Percentiles rank a stretch among this genome's conserved stretches.
phyloP scores from a whole-genome alignment of 2,329 filamentous ascomycete genomes.

The Ophiognomonia clavigignenti-juglandacearum region DNA sequence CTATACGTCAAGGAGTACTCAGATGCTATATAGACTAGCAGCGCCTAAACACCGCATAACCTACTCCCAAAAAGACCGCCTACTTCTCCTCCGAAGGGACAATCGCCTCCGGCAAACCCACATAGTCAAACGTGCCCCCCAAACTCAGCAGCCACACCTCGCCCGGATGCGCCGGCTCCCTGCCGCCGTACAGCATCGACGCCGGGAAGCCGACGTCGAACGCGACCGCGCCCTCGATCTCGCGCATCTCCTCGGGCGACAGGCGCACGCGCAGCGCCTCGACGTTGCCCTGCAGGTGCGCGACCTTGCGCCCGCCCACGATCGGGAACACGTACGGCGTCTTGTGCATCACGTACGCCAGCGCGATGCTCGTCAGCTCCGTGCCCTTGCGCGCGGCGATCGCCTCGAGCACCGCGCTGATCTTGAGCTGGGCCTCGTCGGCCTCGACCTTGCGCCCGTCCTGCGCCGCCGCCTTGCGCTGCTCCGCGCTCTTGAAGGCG shows the following conservation, averaged over 20 bases:
- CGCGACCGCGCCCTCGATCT: constrained; percentile 56
- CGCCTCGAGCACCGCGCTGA: constrained; percentile 41
- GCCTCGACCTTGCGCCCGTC: constrained; percentile 35
- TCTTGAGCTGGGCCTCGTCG: constrained; percentile 47
- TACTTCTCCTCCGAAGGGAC: not conserved
- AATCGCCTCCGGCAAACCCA: constrained; percentile 38
- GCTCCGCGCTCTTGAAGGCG: constrained; percentile 28
- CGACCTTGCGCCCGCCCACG: constrained; percentile 63
- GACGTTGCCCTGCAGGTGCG: constrained; percentile 67
- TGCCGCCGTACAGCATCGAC: constrained; percentile 47
- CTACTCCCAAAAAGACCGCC: no score
- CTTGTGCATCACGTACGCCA: constrained; percentile 72
- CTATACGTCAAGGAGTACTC: no score
- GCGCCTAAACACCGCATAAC: no score
- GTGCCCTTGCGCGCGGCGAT: constrained; percentile 42
- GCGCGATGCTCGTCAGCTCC: constrained; percentile 46
- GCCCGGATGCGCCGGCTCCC: constrained; percentile 31
- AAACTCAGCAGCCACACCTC: constrained; percentile 41
- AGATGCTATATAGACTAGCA: no score
- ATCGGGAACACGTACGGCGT: constrained; percentile 69
- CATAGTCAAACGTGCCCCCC: constrained; percentile 47
- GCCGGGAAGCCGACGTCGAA: constrained; percentile 66
- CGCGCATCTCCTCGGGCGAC: constrained; percentile 55
- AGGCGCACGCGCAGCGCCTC: constrained; percentile 59
- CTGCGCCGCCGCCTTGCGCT: constrained; percentile 20